Evolutionary conservation across 345 rosid genomes (phyloP).

Genomic region (Lepidium sativum): DNA sequence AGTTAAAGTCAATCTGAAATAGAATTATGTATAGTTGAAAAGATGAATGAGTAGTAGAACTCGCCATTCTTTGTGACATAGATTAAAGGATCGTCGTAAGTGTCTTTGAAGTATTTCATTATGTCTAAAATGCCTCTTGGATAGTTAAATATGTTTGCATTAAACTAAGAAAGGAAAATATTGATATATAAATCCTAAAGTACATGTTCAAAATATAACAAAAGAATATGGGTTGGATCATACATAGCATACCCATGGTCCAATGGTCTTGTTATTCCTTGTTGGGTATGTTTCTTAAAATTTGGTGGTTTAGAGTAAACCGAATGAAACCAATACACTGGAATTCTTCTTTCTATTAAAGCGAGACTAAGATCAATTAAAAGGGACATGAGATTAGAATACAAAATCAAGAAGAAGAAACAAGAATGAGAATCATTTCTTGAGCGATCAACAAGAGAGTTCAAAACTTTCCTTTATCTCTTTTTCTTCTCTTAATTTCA

Average conservation of each 20-base stretch:
- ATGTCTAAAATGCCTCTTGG: slow-evolving; percentile 6
- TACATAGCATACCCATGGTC: slow-evolving; percentile 7
- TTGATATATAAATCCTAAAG: background rate
- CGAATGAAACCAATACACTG: too few relatives aligned
- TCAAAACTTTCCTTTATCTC: too few relatives aligned
- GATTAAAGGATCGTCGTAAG: background rate
- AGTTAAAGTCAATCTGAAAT: background rate
- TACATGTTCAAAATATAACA: background rate
- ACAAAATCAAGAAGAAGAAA: too few relatives aligned
- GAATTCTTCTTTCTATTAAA: too few relatives aligned
- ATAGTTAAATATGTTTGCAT: background rate
- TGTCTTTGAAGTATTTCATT: background rate
- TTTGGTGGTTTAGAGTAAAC: too few relatives aligned
- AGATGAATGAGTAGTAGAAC: background rate
- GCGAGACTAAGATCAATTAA: too few relatives aligned
- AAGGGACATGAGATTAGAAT: too few relatives aligned
- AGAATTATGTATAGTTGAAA: background rate
- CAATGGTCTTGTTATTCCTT: background rate
- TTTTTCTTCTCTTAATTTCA: too few relatives aligned
- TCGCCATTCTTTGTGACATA: slow-evolving; percentile 9
- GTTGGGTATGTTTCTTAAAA: too few relatives aligned
- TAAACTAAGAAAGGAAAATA: background rate
- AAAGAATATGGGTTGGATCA: background rate
- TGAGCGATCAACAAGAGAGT: too few relatives aligned
- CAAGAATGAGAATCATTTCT: too few relatives aligned